phyloP scores from a whole-genome alignment of 1,284 basidiomycete genomes.

The Fomitiporia mediterranea region DNA sequence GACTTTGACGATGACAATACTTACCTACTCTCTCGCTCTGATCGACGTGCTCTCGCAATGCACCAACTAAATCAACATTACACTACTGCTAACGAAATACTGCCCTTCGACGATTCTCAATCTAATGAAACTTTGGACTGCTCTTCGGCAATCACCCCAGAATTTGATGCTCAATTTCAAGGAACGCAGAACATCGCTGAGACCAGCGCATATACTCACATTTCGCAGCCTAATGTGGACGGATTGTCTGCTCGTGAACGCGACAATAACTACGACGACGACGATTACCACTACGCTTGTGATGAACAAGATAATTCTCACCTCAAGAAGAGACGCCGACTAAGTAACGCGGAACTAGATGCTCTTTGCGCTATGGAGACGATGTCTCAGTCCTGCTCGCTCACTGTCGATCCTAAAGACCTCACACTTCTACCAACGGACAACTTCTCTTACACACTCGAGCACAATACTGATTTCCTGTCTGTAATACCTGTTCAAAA shows the following conservation, averaged over 20 bases:
- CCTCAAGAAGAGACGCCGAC: conserved; percentile 9
- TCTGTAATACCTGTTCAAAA: not conserved
- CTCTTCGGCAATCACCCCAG: conserved; percentile 2
- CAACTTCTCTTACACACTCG: not conserved
- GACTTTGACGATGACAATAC: conserved; percentile 9
- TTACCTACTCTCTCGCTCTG: conserved; percentile 4
- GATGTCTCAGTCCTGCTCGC: not conserved
- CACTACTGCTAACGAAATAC: not conserved
- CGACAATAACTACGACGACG: not conserved
- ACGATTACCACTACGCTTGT: not conserved
- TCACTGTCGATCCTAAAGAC: conserved; percentile 11
- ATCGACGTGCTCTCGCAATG: not conserved
- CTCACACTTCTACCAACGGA: conserved; percentile 7
- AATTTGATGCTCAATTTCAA: not conserved
- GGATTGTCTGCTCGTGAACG: not conserved
- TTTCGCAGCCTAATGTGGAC: no score
- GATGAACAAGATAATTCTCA: not conserved
- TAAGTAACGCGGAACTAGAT: not conserved
- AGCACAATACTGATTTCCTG: not conserved
- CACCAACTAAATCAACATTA: not conserved
- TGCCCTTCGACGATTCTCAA: not conserved
- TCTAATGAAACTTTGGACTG: not conserved
- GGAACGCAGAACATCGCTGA: not conserved
- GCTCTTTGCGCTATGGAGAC: not conserved
- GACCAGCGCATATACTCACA: not conserved